Evolutionary conservation across 208 protist species (phyloP), one percentile per base, ranked within the genome.

Genomic region (Acanthamoeba castellanii): DNA sequence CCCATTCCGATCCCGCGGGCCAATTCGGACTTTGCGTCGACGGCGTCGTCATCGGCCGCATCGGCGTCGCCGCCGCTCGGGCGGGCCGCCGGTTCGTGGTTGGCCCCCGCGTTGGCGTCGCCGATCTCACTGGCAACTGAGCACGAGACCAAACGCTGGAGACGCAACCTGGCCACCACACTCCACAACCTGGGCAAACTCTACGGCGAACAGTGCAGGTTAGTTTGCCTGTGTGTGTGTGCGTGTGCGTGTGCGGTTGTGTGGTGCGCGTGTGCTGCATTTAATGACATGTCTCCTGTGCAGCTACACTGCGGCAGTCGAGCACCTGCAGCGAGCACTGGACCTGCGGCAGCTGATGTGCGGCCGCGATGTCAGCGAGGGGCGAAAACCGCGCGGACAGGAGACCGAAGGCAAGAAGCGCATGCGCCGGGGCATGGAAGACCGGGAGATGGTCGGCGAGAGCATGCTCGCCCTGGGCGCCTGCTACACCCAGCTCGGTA

Each of bases 121-220:
- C 9, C 30, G 22, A 0, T 27, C 6, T 7, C n/a, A 1, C 64
- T 72, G 27, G 0, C n/a, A 2, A 27, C 57, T 18, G 64, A 72
- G 30, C 30, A 32, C 42, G 76, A 85, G 34, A 6, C 7, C 42
- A 85, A 85, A 27, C 76, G 22, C 32, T 91, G 84, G 84, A 9
- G 34, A 25, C 9, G 84, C 30, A 34, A 42, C 20, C 34, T 91
- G 4, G 45, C 84, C 45, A 50, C 84, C 57, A 68, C 47, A 0
- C 45, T 91, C 32, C 30, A 91, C 59, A 45, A 91, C 42, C 59
- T 91, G 27, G 84, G 84, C 57, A 91, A 91, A 20, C 84, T 91
- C 50, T 91, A 91, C 34, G 30, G 84, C 32, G 84, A 91, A 16
- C 84, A 91, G 45, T 91, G 84, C 84, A 91, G 45, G 84, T 91